Evolutionary conservation across 73 alveolate species (phyloP).

Genomic region (Stentor coeruleus): DNA sequence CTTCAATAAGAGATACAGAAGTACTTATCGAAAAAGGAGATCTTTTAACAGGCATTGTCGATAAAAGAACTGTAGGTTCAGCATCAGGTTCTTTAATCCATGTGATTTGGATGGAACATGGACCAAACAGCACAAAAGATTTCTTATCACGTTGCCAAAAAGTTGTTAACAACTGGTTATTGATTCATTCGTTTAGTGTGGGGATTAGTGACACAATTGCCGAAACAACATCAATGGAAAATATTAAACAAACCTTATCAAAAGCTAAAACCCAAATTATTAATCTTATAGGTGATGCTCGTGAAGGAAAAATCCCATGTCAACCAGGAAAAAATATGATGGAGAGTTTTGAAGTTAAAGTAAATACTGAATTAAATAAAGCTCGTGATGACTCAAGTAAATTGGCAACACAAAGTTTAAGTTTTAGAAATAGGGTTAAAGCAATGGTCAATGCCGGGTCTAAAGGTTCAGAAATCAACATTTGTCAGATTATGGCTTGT

Average conservation of each 20-base stretch:
- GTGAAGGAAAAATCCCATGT: conserved; percentile 21
- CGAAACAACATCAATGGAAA: conserved; percentile 56
- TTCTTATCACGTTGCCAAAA: conserved; percentile 86
- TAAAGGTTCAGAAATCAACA: conserved; percentile 89
- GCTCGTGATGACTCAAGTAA: conserved; percentile 97
- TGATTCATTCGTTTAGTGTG: conserved; percentile 82
- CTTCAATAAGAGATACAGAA: conserved; percentile 57
- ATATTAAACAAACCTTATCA: conserved; percentile 56
- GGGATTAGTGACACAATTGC: conserved; percentile 91
- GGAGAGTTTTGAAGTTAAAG: conserved; percentile 93
- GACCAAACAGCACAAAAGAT: conserved; percentile 74
- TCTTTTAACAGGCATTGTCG: conserved; percentile 87
- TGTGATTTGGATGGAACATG: conserved; percentile 82
- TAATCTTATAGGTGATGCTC: not conserved
- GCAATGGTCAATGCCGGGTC: conserved; percentile 98
- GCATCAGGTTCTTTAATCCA: conserved; percentile 90
- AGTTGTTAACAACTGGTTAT: conserved; percentile 91
- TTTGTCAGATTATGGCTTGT: conserved; percentile 98
- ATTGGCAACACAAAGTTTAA: conserved; percentile 72
- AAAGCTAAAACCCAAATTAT: conserved; percentile 59
- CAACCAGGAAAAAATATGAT: conserved; percentile 92
- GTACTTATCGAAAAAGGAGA: conserved; percentile 92
- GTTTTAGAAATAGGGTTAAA: conserved; percentile 84
- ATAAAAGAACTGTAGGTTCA: conserved; percentile 91
- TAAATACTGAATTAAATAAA: conserved; percentile 79